Conservation (phyloP, 345 rosid genomes). For the Aquilaria yunnanensis region DNA sequence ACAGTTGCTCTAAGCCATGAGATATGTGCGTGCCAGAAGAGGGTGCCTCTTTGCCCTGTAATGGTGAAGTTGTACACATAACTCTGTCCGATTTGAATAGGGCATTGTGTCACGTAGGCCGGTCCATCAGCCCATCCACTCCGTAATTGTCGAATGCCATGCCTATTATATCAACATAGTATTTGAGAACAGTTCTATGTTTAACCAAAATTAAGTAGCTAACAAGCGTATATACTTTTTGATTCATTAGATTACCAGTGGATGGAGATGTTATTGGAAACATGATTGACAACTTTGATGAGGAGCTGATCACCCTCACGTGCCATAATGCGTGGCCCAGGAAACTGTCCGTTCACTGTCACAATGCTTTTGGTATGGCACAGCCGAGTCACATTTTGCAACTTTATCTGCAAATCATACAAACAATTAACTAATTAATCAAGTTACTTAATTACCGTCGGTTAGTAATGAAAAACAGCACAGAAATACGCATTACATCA, state of each 20-base stretch:
- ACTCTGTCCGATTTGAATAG: conserved; percentile 48
- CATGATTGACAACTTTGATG: conserved; percentile 48
- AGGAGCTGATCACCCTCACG: conserved; percentile 53
- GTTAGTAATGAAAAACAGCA: conserved; percentile 1
- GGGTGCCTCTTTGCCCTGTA: conserved; percentile 55
- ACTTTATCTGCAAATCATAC: conserved; percentile 22
- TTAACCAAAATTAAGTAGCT: too few species aligned
- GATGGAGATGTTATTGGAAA: conserved; percentile 43
- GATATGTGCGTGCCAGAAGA: conserved; percentile 47
- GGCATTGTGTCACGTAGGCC: conserved; percentile 56
- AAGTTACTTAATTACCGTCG: neutral
- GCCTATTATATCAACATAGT: conserved; percentile 27
- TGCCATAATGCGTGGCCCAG: conserved; percentile 50
- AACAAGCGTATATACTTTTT: too few species aligned
- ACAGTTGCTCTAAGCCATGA: conserved; percentile 75
- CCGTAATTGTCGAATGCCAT: conserved; percentile 51
- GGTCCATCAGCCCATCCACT: conserved; percentile 70
- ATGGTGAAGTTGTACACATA: conserved; percentile 54
- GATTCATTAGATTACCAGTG: conserved; percentile 30
- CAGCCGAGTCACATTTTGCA: conserved; percentile 42
- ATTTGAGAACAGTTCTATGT: too few species aligned
- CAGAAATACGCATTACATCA: conserved; percentile 27
- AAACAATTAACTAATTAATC: neutral
- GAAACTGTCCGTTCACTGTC: conserved; percentile 49
- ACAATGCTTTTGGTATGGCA: conserved; percentile 53